Evolutionary conservation across 352 stramenopile genomes (phyloP), one percentile per base, ranked within the genome.

Genomic region (Halophytophthora polymorphica): DNA sequence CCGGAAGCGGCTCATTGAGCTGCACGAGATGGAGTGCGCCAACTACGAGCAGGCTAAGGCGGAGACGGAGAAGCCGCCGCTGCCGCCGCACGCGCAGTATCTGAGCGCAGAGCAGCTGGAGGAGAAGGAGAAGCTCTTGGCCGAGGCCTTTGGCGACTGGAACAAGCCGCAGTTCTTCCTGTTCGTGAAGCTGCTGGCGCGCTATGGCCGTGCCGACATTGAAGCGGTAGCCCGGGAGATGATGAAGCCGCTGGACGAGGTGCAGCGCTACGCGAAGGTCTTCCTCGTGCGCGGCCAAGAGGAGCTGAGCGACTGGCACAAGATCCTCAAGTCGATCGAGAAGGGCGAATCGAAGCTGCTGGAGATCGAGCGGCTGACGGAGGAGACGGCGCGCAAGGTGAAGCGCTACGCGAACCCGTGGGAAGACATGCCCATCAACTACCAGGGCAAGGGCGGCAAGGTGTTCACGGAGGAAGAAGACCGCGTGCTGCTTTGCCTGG

Each of bases 381-480:
- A 87, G 25, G 77, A 89, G 40, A 92, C 83, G 3, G 66, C 78
- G 3, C 61, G 69, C 6, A 95, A 95, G 50, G 71, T 95, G 13
- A 73, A 69, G 42, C 76, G 84, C 8, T 93, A 92, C 53, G 61
- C 79, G 6, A 93, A 95, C 29, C 80, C 84, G 14, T 90, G 79
- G 77, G 84, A 95, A 29, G 80, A 93, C 12, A 90, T 95, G 76
- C 77, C 83, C 0, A 91, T 95, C 40, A 90, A 92, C 50, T 95
- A 92, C 53, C 84, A 95, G 56, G 84, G 84, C n/a, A 95, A 95
- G 57, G 83, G 80, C n/a, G 84, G 82, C 43, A 95, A 96, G 56
- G 82, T 91, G 6, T 99, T 97, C 46, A 98, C 94, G 8, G 93
- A 98, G 71, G 96, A 99, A 53, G 96, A 99, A 70, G 97, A 99